These are phyloP conservation scores for Neoboletus brunneissimus DNA, from an alignment of 768 basidiomycete genomes.

Conservation along the genomic window DNA sequence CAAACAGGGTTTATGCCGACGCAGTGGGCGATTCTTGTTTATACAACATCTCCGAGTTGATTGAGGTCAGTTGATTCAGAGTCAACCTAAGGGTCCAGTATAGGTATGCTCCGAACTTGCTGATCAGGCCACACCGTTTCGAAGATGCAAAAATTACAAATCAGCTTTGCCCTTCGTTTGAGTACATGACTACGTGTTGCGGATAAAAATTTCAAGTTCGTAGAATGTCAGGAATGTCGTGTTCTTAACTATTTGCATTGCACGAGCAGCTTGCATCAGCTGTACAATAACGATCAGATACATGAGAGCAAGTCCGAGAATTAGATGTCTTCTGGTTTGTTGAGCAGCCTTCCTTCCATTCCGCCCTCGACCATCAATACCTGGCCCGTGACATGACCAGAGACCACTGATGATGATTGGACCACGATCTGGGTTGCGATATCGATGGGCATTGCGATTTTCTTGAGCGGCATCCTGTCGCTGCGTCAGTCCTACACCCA, in stretches of 20 bases:
- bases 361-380: neutral
- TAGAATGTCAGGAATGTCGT: neutral
- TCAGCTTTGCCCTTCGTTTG: too few species aligned
- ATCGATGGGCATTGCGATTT: conserved; percentile 60
- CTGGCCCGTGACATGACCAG: conserved; percentile 51
- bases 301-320: neutral
- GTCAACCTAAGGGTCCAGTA: too few species aligned
- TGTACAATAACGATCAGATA: neutral
- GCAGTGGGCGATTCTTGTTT: too few species aligned
- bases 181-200: neutral
- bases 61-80: too few species aligned
- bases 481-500: neutral
- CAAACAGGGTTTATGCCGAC: too few species aligned
- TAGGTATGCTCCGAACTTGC: too few species aligned
- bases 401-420: conserved; percentile 54
- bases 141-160: neutral
- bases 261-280: neutral
- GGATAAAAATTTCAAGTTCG: neutral
- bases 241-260: neutral
- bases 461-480: conserved; percentile 61
- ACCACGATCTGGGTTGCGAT: conserved; percentile 61
- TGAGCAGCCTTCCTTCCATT: neutral
- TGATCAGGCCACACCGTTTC: neutral
- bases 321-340: neutral
- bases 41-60: too few species aligned